phyloP scores from a whole-genome alignment of 2,329 filamentous ascomycete genomes.

The Immersiporthe knoxdaviesiana region DNA sequence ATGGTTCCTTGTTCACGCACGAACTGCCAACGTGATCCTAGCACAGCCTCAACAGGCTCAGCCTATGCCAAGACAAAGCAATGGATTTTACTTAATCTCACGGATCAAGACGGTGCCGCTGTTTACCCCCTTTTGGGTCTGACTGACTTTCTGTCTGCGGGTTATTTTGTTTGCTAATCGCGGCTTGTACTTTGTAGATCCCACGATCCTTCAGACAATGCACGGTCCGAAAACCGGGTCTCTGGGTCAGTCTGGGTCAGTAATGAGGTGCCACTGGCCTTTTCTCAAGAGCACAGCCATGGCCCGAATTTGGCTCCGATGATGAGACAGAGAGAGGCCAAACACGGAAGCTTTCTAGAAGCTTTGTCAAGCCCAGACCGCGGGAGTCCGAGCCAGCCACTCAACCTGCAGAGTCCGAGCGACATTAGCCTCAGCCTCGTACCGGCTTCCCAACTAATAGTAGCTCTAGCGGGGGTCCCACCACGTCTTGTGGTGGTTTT shows the following conservation, averaged over 20 bases:
- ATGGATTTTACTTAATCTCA: slow-evolving; percentile 1
- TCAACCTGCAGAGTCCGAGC: background rate
- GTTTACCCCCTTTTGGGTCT: background rate
- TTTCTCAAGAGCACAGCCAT: background rate
- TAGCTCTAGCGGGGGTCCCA: background rate
- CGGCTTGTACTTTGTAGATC: background rate
- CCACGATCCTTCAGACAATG: background rate
- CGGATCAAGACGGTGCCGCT: background rate
- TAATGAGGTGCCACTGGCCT: background rate
- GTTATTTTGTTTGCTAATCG: background rate
- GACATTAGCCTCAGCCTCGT: background rate
- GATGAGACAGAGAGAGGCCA: background rate
- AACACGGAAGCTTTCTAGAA: slow-evolving; percentile 23
- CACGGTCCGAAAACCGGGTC: background rate
- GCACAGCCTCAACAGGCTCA: slow-evolving; percentile 24
- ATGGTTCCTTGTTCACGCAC: background rate
- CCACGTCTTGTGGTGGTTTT: background rate
- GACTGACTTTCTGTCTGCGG: background rate
- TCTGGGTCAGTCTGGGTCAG: background rate
- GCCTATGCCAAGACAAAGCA: slow-evolving; percentile 18
- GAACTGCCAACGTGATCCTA: slow-evolving; percentile 23
- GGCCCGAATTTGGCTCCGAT: background rate
- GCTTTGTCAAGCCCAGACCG: background rate
- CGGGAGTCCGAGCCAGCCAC: background rate
- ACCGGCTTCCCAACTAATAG: background rate